Base-by-base conservation (phyloP, 73 alveolate genomes). In the Urostyla sp. region DNA sequence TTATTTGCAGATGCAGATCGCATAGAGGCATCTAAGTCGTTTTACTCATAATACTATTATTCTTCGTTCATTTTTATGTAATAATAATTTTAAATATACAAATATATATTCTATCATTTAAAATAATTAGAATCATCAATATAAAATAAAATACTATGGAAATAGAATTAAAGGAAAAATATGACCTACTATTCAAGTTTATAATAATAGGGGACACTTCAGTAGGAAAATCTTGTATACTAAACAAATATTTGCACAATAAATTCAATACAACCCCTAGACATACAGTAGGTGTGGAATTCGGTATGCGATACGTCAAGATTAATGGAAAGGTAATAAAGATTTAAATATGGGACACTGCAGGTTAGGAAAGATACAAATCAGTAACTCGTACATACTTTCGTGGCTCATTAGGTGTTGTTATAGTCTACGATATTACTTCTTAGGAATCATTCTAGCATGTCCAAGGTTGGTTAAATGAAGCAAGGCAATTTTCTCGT, bases 321-420 rank as follows among this genome's bases (percentile, higher is more conserved):
- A 34, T 75, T 30, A 59, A 56, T 55, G 63, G 44, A 49, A 28
- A 54, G 34, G 45, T 57, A 4, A 54, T 75, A 20, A 75, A 75
- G 67, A 59, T 78, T 4, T 52, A 78, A 34, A 78, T 78, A 0
- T 75, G 87, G 87, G 87, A 75, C 51, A 75, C 87, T 3, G 87
- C 87, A 7, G 87, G 87, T 24, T 44, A 75, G 23, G 87, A 75
- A 40, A 10, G 82, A 8, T 83, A 69, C 63, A 35, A 72, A 52
- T 67, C 87, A 13, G 73, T 83, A 11, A 83, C 92, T 3, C 20
- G 86, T 16, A 76, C 59, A 5, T 69, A 61, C 67, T 83, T 69
- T 36, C 37, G 92, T 31, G 92, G 87, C 8, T 37, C 82, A n/a
- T 38, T 49, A 18, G 75, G 82, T 11, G 87, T 83, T 27, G 48